Conservation (phyloP, 257 asterid species). For the Pogostemon cablin region DNA sequence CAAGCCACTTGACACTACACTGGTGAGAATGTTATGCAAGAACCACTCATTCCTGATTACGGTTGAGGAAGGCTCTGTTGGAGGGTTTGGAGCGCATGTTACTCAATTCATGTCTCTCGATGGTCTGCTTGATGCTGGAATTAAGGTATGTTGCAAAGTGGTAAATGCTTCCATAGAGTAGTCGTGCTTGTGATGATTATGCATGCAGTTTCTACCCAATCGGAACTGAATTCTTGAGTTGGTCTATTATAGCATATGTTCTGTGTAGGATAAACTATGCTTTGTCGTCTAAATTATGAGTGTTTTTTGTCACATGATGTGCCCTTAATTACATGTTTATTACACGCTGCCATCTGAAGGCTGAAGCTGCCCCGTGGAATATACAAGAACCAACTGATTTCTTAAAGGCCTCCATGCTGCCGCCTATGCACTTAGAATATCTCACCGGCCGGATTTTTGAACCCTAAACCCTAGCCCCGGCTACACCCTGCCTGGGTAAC, state of each 20-base stretch:
- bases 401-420: too few species aligned
- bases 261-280: background rate
- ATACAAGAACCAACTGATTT: too few species aligned
- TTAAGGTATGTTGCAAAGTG: constrained; percentile 53
- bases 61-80: constrained; percentile 84
- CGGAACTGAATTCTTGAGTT: background rate
- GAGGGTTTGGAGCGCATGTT: constrained; percentile 89
- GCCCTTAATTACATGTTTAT: too few species aligned
- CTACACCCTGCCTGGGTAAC: too few species aligned
- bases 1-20: constrained; percentile 81
- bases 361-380: too few species aligned
- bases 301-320: background rate
- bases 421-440: too few species aligned
- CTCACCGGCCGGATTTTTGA: too few species aligned
- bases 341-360: too few species aligned
- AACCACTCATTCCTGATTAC: constrained; percentile 69
- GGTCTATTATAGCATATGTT: background rate
- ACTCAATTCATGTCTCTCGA: constrained; percentile 81
- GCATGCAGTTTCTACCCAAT: background rate
- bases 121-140: constrained; percentile 79
- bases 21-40: constrained; percentile 61
- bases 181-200: background rate
- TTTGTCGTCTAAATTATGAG: background rate
- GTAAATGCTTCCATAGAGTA: background rate
- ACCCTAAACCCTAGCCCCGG: too few species aligned